Evolutionary conservation across 2,329 filamentous ascomycete species (phyloP), one percentile per base, ranked within the genome.

Genomic region (Teratosphaeria pseudoeucalypti): DNA sequence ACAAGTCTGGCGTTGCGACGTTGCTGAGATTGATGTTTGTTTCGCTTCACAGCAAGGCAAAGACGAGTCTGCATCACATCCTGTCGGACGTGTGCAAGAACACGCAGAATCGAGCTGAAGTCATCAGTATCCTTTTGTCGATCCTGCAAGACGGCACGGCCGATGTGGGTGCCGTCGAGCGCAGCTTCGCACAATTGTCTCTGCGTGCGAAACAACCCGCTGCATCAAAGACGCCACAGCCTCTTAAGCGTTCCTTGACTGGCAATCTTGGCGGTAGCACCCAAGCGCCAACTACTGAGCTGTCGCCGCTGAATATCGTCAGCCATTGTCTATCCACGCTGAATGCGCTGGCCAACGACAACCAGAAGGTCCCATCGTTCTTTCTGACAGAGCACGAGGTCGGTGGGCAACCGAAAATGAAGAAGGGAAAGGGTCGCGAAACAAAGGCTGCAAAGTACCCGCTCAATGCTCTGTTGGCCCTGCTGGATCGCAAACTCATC

Each of bases 11-110:
- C 29, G 87, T 99, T 65, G 94, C 95, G 29, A 97, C 94, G n/a
- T 79, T 99, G 37, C 81, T 99, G 52, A 89, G 95, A n/a, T 82
- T 99, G 10, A 96, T 99, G 92, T 99, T 99, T 73, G 91, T 97
- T 67, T 88, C 90, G 55, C 90, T 96, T 65, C 89, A 92, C 64
- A 90, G 89, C 26, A 94, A 89, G 62, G 87, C 94, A 55, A 89
- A 91, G 65, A 85, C 82, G 62, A 89, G 90, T 61, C 81, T 99
- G 57, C 92, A 94, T 71, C 86, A 87, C 58, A 89, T 99, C 57
- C 85, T 99, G 57, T 85, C 90, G 63, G 90, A 96, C 65, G 87
- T 97, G 29, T 97, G 91, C 70, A 89, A 96, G 74, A 99, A 99
- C 72, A 87, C 90, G n/a, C 91, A 96, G 70, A 99, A 94, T 70